Evolutionary conservation across 2,329 filamentous ascomycete genomes (phyloP), one percentile per base, ranked within the genome.

Genomic region (Didymosphaeria variabile): DNA sequence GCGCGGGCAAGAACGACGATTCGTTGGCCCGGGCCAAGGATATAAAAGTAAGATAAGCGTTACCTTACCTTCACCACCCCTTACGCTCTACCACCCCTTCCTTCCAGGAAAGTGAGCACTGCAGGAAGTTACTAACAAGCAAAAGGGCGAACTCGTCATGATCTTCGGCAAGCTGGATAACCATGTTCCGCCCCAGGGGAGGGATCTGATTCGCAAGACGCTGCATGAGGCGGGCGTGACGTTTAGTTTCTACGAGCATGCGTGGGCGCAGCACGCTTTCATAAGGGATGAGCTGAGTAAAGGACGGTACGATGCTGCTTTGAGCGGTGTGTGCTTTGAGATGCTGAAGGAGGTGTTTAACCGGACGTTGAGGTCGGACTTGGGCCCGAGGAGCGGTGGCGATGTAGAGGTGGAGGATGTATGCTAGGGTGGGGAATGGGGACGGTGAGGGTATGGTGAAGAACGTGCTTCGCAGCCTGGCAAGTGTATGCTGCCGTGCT

Each of bases 181-280:
- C 60, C 94, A 97, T 77, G 93, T 97, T 15, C 92, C 93, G 1
- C 88, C 92, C 40, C 87, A 87, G 44, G 94, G 94, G 1, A 86
- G 94, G 19, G 93, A 97, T 78, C 79, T 96, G 67, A 95, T 97
- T 76, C 87, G 93, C 60, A 87, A 87, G 76, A 94, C 92, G 63
- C 83, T 97, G 70, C 88, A 94, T 70, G 92, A 92, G 23, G 87
- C 89, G 6, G 90, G 90, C 10, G 86, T 90, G 5, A 83, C 86
- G 10, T 94, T 94, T 72, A 90, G 88, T 73, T 97, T 92, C 77
- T 93, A 95, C 79, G 94, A 97, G 81, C 88, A 91, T 66, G 91
- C 92, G n/a, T 94, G 92, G 88, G 93, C 94, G 3, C 94, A 97
- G 79, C 94, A 97, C 81, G 94, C 94, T 5, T 97, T 97, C 75